Conservation (phyloP, 352 stramenopile species). For the Phytophthora agathidicida region DNA sequence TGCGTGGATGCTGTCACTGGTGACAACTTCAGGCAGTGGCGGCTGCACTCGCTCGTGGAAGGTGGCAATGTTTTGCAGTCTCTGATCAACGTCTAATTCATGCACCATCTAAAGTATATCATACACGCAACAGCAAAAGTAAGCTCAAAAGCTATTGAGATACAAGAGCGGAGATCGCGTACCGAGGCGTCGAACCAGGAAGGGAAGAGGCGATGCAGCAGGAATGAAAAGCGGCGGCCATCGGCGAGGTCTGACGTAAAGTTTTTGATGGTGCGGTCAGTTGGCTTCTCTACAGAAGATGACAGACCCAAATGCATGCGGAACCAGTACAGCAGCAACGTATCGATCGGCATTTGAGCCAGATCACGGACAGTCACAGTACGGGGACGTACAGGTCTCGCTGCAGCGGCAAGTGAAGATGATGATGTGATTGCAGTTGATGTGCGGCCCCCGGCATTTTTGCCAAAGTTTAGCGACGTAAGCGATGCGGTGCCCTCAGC, state of each 20-base stretch:
- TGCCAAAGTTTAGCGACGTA: constrained; percentile 18
- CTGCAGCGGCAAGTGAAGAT: constrained; percentile 20
- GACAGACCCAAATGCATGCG: constrained; percentile 75
- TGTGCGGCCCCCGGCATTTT: constrained; percentile 20
- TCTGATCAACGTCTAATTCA: constrained; percentile 74
- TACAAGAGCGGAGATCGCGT: neutral
- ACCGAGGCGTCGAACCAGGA: constrained; percentile 74
- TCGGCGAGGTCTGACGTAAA: constrained; percentile 78
- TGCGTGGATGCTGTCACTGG: constrained; percentile 73
- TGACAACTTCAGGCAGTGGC: constrained; percentile 67
- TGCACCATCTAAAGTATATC: constrained; percentile 69
- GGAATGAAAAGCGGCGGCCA: constrained; percentile 66
- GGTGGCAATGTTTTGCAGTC: constrained; percentile 69
- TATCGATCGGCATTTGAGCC: constrained; percentile 75
- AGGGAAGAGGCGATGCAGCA: constrained; percentile 78
- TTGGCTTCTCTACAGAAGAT: constrained; percentile 61
- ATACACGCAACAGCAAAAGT: constrained; percentile 1
- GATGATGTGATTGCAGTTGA: constrained; percentile 25
- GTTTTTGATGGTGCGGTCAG: constrained; percentile 79
- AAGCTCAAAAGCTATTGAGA: neutral
- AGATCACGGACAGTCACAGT: constrained; percentile 65
- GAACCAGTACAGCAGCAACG: constrained; percentile 77
- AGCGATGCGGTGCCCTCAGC: constrained; percentile 12
- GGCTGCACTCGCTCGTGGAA: constrained; percentile 77
- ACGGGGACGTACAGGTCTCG: constrained; percentile 17